Evolutionary conservation across 306 rosid genomes (phyloP).

Genomic region (Cicer judaicum): DNA sequence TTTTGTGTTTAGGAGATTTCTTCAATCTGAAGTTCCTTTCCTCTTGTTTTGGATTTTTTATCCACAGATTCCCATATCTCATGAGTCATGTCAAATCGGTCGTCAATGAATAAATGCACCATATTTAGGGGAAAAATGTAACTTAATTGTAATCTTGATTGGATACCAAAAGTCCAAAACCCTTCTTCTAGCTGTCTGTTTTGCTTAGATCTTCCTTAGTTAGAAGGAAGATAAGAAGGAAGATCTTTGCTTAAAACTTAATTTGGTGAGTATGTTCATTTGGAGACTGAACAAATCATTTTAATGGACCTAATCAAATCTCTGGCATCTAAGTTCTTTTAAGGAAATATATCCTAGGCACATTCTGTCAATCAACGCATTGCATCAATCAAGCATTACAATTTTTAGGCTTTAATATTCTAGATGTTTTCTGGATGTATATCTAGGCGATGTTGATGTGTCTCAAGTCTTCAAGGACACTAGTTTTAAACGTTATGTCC

Average conservation of each 20-base stretch:
- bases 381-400: constrained; percentile 24
- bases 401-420: constrained; percentile 5
- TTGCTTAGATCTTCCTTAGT: constrained; percentile 21
- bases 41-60: constrained; percentile 31
- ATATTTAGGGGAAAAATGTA: constrained; percentile 25
- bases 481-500: neutral
- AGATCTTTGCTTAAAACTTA: constrained; percentile 36
- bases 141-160: constrained; percentile 33
- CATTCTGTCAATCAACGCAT: constrained; percentile 3
- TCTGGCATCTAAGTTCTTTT: constrained; percentile 33
- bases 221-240: neutral
- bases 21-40: constrained; percentile 43
- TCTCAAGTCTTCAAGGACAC: constrained; percentile 33
- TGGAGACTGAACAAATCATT: constrained; percentile 4
- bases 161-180: constrained; percentile 32
- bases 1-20: constrained; percentile 20
- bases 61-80: constrained; percentile 12
- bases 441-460: constrained; percentile 13
- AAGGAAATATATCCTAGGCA: constrained; percentile 4
- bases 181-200: constrained; percentile 21
- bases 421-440: constrained; percentile 24
- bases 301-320: neutral
- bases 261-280: constrained; percentile 33
- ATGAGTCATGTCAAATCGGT: constrained; percentile 30
- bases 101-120: neutral